Percentiles rank a stretch among this genome's conserved stretches.
These are phyloP conservation scores for Aspergillus versicolor DNA, from an alignment of 2,329 filamentous ascomycete species.

Conservation along the genomic window DNA sequence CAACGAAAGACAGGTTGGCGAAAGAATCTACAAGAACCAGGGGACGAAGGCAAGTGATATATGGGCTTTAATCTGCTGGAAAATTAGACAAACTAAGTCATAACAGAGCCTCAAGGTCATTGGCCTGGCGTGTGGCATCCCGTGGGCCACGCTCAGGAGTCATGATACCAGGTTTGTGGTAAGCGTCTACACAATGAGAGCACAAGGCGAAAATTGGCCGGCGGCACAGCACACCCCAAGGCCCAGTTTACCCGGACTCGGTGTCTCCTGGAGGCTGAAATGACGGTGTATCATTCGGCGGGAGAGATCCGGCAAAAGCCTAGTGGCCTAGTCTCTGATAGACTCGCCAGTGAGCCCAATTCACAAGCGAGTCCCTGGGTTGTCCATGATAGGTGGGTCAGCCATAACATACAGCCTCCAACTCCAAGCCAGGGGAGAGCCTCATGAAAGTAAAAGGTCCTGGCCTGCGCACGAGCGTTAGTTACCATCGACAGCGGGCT, in stretches of 20 bases:
- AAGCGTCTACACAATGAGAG: neutral
- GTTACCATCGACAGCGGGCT: neutral
- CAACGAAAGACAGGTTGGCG: slow-evolving; percentile 14
- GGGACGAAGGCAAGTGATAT: slow-evolving; percentile 11
- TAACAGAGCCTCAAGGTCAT: slow-evolving; percentile 4
- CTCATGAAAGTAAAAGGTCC: neutral
- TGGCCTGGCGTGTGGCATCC: slow-evolving; percentile 4
- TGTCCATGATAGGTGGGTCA: neutral
- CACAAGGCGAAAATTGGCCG: neutral
- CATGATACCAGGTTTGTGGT: neutral
- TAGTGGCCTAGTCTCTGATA: neutral
- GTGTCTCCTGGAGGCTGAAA: neutral
- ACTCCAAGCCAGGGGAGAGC: neutral
- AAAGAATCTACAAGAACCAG: slow-evolving; percentile 8
- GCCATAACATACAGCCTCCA: neutral
- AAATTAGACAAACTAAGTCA: slow-evolving; percentile 2
- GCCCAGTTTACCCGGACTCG: neutral
- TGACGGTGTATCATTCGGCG: neutral
- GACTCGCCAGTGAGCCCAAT: neutral
- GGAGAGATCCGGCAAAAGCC: neutral
- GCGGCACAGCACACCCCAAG: neutral
- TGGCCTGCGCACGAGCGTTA: neutral
- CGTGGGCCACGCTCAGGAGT: neutral
- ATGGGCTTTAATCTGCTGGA: neutral
- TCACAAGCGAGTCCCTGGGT: neutral